Conservation (phyloP, 1,284 basidiomycete species). For the Marasmius tenuissimus region DNA sequence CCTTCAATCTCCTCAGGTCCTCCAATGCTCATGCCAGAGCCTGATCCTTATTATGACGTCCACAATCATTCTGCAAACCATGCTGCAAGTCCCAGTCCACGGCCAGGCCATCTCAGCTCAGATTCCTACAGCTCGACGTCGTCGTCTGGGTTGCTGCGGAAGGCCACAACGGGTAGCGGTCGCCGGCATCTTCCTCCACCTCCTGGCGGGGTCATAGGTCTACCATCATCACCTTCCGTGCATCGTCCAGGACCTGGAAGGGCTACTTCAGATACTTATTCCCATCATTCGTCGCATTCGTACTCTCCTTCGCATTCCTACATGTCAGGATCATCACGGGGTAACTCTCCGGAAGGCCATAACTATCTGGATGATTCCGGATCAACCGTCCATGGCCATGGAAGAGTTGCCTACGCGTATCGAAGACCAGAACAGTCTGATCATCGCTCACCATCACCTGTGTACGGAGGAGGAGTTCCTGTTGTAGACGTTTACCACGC, state of each 20-base stretch:
- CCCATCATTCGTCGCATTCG: background rate
- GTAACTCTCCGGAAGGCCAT: background rate
- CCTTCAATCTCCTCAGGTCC: background rate
- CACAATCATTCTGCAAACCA: background rate
- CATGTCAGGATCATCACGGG: background rate
- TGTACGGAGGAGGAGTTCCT: background rate
- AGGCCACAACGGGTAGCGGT: background rate
- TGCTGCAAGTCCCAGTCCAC: background rate
- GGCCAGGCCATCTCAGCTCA: conserved; percentile 4
- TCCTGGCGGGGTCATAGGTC: background rate
- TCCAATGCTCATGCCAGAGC: conserved; percentile 11
- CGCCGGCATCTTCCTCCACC: background rate
- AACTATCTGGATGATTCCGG: background rate
- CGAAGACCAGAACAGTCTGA: background rate
- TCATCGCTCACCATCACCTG: background rate
- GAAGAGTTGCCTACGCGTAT: background rate
- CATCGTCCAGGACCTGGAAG: background rate
- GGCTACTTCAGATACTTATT: background rate
- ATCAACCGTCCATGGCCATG: background rate
- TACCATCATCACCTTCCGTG: background rate
- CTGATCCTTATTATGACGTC: conserved; percentile 9
- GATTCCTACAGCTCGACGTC: conserved; percentile 1
- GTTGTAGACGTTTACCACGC: background rate
- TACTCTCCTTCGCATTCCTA: background rate
- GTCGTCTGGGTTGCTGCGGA: conserved; percentile 8